Conservation (phyloP, 257 asterid genomes). For the Scutellaria minor region DNA sequence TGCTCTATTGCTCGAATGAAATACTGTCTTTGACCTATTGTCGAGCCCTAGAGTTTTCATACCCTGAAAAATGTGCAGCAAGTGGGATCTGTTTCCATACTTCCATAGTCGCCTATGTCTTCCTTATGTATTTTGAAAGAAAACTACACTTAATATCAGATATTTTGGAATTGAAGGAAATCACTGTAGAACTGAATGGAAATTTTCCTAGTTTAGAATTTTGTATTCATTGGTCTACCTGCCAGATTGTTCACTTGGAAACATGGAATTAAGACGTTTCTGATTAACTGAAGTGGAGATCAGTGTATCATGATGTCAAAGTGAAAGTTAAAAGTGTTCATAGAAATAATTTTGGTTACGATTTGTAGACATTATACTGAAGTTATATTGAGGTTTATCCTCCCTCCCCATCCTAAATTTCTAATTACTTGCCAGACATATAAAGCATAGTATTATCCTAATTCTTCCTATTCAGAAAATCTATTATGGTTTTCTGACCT, state of each 20-base stretch:
- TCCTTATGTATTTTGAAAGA: too few species aligned
- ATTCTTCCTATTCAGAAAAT: not conserved
- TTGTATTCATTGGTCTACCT: not conserved
- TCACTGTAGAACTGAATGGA: too few species aligned
- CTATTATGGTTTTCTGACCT: not conserved
- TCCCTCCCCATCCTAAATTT: too few species aligned
- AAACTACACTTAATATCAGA: too few species aligned
- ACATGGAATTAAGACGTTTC: not conserved
- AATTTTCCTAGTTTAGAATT: too few species aligned
- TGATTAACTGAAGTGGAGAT: not conserved
- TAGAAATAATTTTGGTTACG: not conserved
- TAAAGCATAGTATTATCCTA: too few species aligned
- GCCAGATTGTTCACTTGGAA: not conserved
- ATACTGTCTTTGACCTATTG: conserved; percentile 24
- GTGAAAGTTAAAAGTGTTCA: too few species aligned
- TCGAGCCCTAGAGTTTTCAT: conserved; percentile 11
- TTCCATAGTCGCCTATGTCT: not conserved
- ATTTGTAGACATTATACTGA: not conserved
- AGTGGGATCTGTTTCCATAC: conserved; percentile 13
- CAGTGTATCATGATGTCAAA: not conserved
- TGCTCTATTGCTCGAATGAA: conserved; percentile 34
- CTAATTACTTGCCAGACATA: too few species aligned
- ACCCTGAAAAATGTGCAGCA: conserved; percentile 17
- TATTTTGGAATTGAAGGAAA: not conserved
- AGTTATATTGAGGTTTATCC: not conserved